phyloP scores from a whole-genome alignment of 2,329 filamentous ascomycete species.

The Aspergillus brasiliensis region DNA sequence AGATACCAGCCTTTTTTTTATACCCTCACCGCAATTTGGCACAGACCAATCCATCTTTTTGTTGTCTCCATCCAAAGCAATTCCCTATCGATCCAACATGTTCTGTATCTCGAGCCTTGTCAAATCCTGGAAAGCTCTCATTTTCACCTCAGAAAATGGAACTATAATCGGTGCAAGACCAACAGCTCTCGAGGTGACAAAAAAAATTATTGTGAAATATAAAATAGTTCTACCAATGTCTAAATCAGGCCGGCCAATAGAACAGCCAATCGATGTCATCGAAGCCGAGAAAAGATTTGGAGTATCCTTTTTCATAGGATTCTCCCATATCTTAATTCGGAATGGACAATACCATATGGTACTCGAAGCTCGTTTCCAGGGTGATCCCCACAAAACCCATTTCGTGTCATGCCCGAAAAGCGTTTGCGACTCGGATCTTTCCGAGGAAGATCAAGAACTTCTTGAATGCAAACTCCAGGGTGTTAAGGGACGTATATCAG shows the following conservation, averaged over 20 bases:
- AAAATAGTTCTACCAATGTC: background rate
- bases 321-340: background rate
- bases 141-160: background rate
- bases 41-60: background rate
- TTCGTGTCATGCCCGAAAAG: background rate
- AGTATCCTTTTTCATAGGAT: background rate
- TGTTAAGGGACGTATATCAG: background rate
- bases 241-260: background rate
- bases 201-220: background rate
- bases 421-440: background rate
- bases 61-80: background rate
- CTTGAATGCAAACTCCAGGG: background rate
- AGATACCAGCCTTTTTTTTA: background rate
- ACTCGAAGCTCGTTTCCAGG: background rate
- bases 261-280: background rate
- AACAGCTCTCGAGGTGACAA: background rate
- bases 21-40: background rate
- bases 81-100: background rate
- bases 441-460: background rate
- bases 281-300: background rate
- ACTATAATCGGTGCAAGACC: no score
- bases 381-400: background rate
- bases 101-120: background rate
- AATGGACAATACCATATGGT: background rate
- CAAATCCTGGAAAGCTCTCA: background rate